These are phyloP conservation scores for Cutaneotrichosporon curvatum DNA, from an alignment of 1,284 basidiomycete species.

Conservation along the genomic window DNA sequence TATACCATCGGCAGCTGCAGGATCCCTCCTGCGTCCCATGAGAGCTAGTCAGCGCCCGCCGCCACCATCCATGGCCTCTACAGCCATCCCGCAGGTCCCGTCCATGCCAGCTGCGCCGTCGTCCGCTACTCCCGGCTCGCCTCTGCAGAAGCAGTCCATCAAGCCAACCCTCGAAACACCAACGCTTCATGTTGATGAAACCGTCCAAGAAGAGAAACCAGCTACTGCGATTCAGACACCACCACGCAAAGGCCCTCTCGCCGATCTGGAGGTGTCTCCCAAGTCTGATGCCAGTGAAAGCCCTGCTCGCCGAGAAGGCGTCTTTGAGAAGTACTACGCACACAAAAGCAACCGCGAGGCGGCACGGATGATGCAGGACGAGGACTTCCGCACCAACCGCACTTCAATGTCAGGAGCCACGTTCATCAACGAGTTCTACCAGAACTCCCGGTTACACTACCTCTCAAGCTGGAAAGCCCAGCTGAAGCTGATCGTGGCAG, in stretches of 20 bases:
- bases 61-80: background rate
- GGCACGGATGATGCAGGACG: slow-evolving; percentile 65
- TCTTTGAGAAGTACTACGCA: slow-evolving; percentile 50
- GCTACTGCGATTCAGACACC: too few relatives aligned
- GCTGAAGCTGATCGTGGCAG: slow-evolving; percentile 68
- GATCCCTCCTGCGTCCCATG: background rate
- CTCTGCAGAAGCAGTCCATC: too few relatives aligned
- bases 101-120: too few relatives aligned
- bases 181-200: too few relatives aligned
- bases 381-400: slow-evolving; percentile 75
- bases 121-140: too few relatives aligned
- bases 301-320: slow-evolving; percentile 23
- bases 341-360: slow-evolving; percentile 57
- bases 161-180: too few relatives aligned
- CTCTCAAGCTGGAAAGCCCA: slow-evolving; percentile 89
- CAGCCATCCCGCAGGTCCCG: background rate
- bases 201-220: too few relatives aligned
- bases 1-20: background rate
- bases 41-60: background rate
- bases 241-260: too few relatives aligned
- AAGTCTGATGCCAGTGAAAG: too few relatives aligned
- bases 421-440: slow-evolving; percentile 85
- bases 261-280: too few relatives aligned
- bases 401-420: slow-evolving; percentile 66
- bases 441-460: slow-evolving; percentile 85